Evolutionary conservation across 208 protist genomes (phyloP).

Genomic region (Angomonas deanei): DNA sequence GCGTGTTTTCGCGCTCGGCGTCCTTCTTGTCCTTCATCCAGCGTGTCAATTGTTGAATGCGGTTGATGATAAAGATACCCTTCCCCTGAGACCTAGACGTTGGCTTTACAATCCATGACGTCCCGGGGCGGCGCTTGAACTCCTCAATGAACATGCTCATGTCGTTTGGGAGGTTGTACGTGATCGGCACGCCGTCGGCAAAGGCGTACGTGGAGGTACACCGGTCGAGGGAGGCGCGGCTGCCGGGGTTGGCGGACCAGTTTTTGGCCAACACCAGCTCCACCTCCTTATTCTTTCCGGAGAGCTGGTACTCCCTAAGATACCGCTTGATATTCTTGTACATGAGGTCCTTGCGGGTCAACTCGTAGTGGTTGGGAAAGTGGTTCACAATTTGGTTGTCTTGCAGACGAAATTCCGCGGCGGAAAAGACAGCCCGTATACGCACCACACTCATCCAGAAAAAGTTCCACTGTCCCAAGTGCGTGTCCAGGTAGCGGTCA

Average conservation of each 20-base stretch:
- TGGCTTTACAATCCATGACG: constrained; percentile 96
- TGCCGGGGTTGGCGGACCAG: constrained; percentile 13
- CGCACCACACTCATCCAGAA: constrained; percentile 86
- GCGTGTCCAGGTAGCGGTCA: constrained; percentile 32
- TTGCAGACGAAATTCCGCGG: constrained; percentile 59
- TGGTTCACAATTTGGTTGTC: constrained; percentile 95
- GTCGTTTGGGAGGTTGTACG: constrained; percentile 93
- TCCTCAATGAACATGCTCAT: constrained; percentile 94
- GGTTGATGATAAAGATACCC: constrained; percentile 96
- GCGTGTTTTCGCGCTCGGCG: constrained; percentile 21
- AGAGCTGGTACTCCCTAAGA: constrained; percentile 32
- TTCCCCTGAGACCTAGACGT: constrained; percentile 89
- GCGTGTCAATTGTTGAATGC: constrained; percentile 83
- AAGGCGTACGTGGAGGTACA: constrained; percentile 29
- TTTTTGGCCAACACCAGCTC: constrained; percentile 33
- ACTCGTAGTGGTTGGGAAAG: constrained; percentile 97
- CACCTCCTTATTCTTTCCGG: constrained; percentile 23
- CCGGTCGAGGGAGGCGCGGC: constrained; percentile 9
- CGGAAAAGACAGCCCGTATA: constrained; percentile 63
- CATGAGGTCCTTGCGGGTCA: constrained; percentile 97
- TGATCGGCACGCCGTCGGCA: constrained; percentile 88
- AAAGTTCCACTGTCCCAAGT: constrained; percentile 82
- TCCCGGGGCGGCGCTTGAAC: constrained; percentile 73
- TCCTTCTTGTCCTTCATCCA: constrained; percentile 69
- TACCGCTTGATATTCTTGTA: constrained; percentile 96